These are phyloP conservation scores for Cordyceps militaris DNA, from an alignment of 2,329 filamentous ascomycete genomes.

Conservation along the genomic window DNA sequence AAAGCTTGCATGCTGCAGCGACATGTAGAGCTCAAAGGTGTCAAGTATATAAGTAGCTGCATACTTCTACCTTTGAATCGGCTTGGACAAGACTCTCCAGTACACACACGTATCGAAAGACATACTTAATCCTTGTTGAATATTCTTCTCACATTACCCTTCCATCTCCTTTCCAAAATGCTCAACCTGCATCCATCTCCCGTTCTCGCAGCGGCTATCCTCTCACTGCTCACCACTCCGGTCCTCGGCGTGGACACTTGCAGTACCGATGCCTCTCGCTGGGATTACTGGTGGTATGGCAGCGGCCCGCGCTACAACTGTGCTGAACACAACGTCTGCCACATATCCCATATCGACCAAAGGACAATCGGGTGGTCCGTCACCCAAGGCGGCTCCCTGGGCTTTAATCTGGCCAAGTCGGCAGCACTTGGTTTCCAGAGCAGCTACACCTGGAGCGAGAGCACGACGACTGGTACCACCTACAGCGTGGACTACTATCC, in stretches of 20 bases:
- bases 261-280: background rate
- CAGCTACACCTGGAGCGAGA: slow-evolving; percentile 1
- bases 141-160: background rate
- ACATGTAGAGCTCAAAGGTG: too few relatives aligned
- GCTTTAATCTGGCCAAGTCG: background rate
- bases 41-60: too few relatives aligned
- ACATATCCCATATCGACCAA: background rate
- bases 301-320: background rate
- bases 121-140: background rate
- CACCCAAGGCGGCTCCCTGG: background rate
- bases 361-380: background rate
- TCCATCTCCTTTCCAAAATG: background rate
- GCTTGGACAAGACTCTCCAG: background rate
- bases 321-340: background rate
- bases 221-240: background rate
- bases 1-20: too few relatives aligned
- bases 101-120: background rate
- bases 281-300: slow-evolving; percentile 1
- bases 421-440: background rate
- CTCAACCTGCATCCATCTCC: background rate
- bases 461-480: background rate
- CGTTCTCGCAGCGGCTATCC: background rate
- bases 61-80: too few relatives aligned
- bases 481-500: background rate
- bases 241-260: background rate